Evolutionary conservation across 2,329 filamentous ascomycete species (phyloP).

Genomic region (Trichophyton simii): DNA sequence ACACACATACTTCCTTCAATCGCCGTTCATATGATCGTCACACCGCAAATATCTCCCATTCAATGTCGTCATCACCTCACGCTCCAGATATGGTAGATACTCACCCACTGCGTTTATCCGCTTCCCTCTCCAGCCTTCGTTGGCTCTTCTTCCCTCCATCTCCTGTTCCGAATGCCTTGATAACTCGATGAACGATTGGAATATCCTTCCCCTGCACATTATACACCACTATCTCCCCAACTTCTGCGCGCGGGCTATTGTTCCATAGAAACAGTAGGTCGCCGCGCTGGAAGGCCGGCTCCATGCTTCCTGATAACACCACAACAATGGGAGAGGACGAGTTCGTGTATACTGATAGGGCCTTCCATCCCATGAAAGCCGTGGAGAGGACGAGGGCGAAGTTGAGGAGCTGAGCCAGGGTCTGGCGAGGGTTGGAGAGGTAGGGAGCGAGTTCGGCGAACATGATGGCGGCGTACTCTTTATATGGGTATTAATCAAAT

Average conservation of each 20-base stretch:
- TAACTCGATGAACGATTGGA: constrained; percentile 87
- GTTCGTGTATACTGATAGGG: constrained; percentile 64
- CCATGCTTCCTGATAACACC: constrained; percentile 55
- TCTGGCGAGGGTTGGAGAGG: constrained; percentile 59
- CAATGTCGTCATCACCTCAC: not conserved
- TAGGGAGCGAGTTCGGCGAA: constrained; percentile 50
- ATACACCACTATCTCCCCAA: constrained; percentile 65
- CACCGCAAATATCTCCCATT: not conserved
- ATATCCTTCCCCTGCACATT: constrained; percentile 91
- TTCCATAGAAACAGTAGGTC: constrained; percentile 55
- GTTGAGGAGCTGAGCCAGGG: constrained; percentile 71
- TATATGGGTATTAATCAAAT: not conserved
- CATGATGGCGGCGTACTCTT: constrained; percentile 39
- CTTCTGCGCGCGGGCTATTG: constrained; percentile 46
- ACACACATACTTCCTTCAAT: not conserved
- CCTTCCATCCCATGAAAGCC: constrained; percentile 94
- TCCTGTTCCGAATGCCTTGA: constrained; percentile 51
- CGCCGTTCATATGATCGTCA: not conserved
- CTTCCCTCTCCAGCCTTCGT: constrained; percentile 13
- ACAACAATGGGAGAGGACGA: constrained; percentile 58
- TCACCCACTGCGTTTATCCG: constrained; percentile 8
- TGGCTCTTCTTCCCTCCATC: constrained; percentile 27
- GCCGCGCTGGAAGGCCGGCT: constrained; percentile 53
- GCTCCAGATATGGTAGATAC: not conserved
- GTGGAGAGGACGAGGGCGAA: constrained; percentile 83